Evolutionary conservation across 441 rosid species (phyloP), one percentile per base, ranked within the genome.

Genomic region (Rhodomyrtus psidioides): DNA sequence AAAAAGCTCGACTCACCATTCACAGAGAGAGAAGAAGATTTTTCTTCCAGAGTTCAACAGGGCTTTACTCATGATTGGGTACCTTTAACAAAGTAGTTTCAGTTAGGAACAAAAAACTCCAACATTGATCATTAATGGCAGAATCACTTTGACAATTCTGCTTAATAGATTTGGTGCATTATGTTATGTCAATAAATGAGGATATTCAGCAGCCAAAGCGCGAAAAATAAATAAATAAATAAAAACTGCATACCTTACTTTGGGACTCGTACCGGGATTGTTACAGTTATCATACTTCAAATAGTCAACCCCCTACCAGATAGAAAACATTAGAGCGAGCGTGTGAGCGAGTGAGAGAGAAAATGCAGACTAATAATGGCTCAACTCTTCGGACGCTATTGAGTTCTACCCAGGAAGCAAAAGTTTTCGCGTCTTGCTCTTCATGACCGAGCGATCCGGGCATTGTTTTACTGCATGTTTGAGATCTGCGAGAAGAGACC

Each of bases 201-300:
- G n/a, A 65, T 65, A 65, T 21, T 21, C 79, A 3, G 79, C 49
- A 10, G 26, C 6, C 7, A 34, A 21, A 65, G 79, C 46, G 8
- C 7, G 0, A 62, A 17, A 34, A 34, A 34, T 21, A 12, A 16
- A n/a, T n/a, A n/a, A n/a, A n/a, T n/a, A n/a, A 42, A 51, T 46
- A 15, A 17, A 53, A 46, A 30, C 24, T 27, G 39, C 6, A 6
- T 58, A 91, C 93, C 92, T 91, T 87, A 86, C 91, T 88, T 89
- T 91, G 17, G 97, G 91, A 84, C 91, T 92, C 53, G 89, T 70
- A 14, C 92, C 94, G 42, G 86, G 88, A 51, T 88, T 89, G 76
- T 88, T 42, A 56, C 97, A 94, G 59, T 94, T 94, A 76, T 94
- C 97, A 76, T 94, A 94, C 89, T 94, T 94, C 90, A 94, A 88